A percentile compares a stretch with the other conserved stretches of the same genome.
Evolutionary conservation across 2,329 filamentous ascomycete species (phyloP).

Genomic region (Orbilia quercus): DNA sequence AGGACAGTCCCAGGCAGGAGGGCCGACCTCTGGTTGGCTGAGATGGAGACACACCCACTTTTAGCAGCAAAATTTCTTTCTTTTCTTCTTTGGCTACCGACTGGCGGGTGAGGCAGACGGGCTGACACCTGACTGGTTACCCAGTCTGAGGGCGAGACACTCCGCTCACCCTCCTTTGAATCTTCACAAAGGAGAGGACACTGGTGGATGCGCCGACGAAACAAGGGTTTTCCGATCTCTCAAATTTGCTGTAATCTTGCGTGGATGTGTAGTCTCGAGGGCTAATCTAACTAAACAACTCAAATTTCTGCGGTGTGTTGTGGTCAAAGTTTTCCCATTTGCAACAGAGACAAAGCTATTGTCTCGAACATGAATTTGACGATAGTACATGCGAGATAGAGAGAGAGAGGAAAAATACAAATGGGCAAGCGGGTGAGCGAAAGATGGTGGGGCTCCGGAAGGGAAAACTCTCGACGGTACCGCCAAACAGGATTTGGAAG

Average conservation of each 20-base stretch:
- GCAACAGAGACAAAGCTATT: too few species aligned
- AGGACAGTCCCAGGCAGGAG: constrained; percentile 46
- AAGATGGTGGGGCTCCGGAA: constrained; percentile 18
- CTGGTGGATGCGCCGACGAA: constrained; percentile 25
- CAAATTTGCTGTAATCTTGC: constrained; percentile 32
- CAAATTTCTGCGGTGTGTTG: constrained; percentile 2
- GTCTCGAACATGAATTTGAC: too few species aligned
- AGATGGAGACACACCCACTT: constrained; percentile 55
- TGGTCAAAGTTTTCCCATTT: too few species aligned
- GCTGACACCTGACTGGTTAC: constrained; percentile 57
- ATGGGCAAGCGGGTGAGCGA: not conserved
- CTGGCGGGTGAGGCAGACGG: constrained; percentile 57
- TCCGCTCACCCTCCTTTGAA: constrained; percentile 51
- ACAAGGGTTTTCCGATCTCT: constrained; percentile 10
- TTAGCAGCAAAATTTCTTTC: constrained; percentile 31
- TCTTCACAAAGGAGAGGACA: constrained; percentile 4
- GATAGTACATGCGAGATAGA: too few species aligned
- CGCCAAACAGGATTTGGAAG: constrained; percentile 57
- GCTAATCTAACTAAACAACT: constrained; percentile 24
- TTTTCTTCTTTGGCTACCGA: constrained; percentile 56
- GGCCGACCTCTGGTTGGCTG: constrained; percentile 46
- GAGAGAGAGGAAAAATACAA: not conserved
- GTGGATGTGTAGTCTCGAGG: constrained; percentile 24
- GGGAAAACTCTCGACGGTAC: constrained; percentile 44
- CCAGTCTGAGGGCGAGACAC: constrained; percentile 56